Conservation (phyloP, 148 eudicot genomes). For the Rhododendron kiyosumense region DNA sequence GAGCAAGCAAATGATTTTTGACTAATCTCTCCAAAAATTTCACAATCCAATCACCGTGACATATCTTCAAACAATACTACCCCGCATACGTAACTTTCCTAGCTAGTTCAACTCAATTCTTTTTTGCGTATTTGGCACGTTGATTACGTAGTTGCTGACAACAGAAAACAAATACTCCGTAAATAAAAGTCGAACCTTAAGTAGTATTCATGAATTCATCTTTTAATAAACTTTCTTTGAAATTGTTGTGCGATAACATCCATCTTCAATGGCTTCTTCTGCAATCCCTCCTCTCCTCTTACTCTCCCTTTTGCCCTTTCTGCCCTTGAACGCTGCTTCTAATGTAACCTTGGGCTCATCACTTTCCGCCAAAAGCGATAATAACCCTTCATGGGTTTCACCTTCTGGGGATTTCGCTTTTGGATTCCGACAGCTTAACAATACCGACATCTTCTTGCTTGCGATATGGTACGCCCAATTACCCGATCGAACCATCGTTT, state of each 20-base stretch:
- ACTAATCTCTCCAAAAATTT: neutral
- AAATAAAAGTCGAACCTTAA: no score
- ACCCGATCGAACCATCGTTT: neutral
- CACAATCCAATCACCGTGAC: no score
- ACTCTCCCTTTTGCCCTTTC: neutral
- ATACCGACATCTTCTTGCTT: conserved; percentile 1
- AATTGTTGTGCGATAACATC: neutral
- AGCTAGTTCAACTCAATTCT: neutral
- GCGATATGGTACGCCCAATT: conserved; percentile 3
- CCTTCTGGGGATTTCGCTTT: conserved; percentile 8
- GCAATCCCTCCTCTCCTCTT: neutral
- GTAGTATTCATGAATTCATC: no score
- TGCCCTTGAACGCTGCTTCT: neutral
- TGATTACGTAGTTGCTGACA: neutral
- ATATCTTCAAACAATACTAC: neutral
- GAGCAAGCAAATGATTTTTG: neutral
- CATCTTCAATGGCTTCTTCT: neutral
- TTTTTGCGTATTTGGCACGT: neutral
- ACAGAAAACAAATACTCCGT: neutral
- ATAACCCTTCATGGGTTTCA: neutral
- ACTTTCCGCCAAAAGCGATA: neutral
- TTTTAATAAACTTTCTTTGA: neutral
- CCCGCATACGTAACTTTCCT: neutral
- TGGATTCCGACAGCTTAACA: neutral
- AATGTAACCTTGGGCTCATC: neutral